A percentile compares a stretch with the other conserved stretches of the same genome.
Evolutionary conservation across 805 yeast species (phyloP).

Genomic region (Candida xyloterini): DNA sequence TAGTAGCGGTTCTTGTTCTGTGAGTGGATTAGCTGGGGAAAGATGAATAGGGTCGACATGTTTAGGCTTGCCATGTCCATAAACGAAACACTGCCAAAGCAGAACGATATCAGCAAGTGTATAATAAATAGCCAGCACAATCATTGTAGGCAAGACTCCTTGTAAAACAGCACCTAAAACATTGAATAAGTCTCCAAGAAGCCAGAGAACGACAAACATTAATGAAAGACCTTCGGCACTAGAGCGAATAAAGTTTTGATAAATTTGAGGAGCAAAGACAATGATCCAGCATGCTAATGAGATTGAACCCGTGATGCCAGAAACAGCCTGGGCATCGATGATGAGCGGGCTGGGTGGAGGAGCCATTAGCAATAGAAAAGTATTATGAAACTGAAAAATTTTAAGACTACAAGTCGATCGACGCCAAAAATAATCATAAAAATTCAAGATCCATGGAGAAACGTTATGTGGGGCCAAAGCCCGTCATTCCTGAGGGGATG

Average conservation of each 20-base stretch:
- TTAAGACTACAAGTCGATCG: slow-evolving; percentile 11
- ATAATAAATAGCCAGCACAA: slow-evolving; percentile 85
- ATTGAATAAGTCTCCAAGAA: slow-evolving; percentile 90
- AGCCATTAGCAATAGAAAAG: slow-evolving; percentile 35
- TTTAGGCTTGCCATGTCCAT: slow-evolving; percentile 55
- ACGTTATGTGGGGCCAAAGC: slow-evolving; percentile 1
- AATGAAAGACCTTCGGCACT: slow-evolving; percentile 88
- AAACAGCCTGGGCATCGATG: slow-evolving; percentile 65
- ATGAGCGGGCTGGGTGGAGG: slow-evolving; percentile 68
- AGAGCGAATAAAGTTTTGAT: slow-evolving; percentile 82
- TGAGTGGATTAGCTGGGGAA: slow-evolving; percentile 85
- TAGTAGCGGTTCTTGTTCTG: slow-evolving; percentile 57
- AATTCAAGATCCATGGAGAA: slow-evolving; percentile 4
- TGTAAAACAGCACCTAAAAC: slow-evolving; percentile 88
- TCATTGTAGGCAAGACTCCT: slow-evolving; percentile 92
- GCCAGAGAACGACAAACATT: slow-evolving; percentile 84
- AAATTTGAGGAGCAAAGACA: slow-evolving; percentile 95
- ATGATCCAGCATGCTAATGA: slow-evolving; percentile 98
- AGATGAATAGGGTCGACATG: slow-evolving; percentile 71
- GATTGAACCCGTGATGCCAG: slow-evolving; percentile 81
- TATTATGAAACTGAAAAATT: slow-evolving; percentile 5
- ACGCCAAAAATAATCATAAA: slow-evolving; percentile 3
- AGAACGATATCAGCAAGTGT: slow-evolving; percentile 86
- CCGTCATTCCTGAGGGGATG: slow-evolving; percentile 77
- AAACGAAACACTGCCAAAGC: slow-evolving; percentile 77